Conservation (phyloP, 2,329 filamentous ascomycete species). For the Fusarium acutatum region DNA sequence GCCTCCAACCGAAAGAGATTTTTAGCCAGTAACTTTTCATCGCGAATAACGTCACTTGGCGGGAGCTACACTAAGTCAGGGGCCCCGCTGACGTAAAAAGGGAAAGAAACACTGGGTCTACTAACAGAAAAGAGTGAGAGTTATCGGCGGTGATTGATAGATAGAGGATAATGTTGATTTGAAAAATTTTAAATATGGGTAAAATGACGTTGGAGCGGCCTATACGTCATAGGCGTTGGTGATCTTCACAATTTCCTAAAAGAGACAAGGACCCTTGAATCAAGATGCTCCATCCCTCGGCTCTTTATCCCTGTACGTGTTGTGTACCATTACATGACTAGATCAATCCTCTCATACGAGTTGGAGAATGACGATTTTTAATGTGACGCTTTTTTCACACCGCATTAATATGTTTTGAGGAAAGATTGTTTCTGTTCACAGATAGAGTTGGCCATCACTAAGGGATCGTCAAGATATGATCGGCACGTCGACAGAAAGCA, state of each 20-base stretch:
- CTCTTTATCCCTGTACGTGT: constrained; percentile 13
- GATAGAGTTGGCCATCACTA: neutral
- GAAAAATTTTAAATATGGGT: constrained; percentile 22
- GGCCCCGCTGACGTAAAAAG: constrained; percentile 21
- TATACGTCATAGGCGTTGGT: constrained; percentile 15
- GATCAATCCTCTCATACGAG: neutral
- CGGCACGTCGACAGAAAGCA: neutral
- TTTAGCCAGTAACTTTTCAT: neutral
- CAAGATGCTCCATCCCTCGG: constrained; percentile 15
- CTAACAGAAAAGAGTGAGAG: too few species aligned
- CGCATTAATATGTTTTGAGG: neutral
- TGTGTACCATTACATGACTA: constrained; percentile 8
- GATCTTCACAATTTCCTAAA: constrained; percentile 21
- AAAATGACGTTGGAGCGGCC: constrained; percentile 20
- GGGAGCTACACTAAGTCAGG: neutral
- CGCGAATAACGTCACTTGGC: neutral
- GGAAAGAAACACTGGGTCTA: neutral
- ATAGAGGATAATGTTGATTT: too few species aligned
- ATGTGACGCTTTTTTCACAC: neutral
- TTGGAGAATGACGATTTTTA: constrained; percentile 1
- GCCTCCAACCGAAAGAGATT: constrained; percentile 2
- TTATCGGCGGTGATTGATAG: too few species aligned
- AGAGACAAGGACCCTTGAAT: constrained; percentile 13
- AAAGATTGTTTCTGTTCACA: neutral
- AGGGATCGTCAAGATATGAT: neutral